Conservation (phyloP, 805 yeast genomes). For the Candida montana region DNA sequence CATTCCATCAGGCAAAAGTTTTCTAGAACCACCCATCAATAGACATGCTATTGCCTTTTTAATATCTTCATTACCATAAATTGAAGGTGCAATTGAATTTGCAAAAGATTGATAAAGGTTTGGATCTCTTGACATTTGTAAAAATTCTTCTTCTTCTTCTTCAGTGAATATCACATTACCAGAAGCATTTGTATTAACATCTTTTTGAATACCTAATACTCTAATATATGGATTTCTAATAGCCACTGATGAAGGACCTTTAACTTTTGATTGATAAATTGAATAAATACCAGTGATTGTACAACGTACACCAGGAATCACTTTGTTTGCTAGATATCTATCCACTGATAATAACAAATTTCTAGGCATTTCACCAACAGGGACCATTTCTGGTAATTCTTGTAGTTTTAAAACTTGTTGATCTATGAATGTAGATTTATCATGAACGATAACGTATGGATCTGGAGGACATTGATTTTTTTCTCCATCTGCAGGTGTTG, state of each 20-base stretch:
- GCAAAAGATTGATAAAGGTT: constrained; percentile 82
- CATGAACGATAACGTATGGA: constrained; percentile 91
- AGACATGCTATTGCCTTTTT: constrained; percentile 91
- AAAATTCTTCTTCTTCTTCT: constrained; percentile 90
- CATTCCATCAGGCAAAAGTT: constrained; percentile 91
- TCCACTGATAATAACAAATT: constrained; percentile 85
- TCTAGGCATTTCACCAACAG: constrained; percentile 98
- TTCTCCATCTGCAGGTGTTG: constrained; percentile 47
- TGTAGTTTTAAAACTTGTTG: constrained; percentile 92
- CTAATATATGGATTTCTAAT: constrained; percentile 88
- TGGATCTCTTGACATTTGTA: constrained; percentile 75
- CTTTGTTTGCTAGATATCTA: constrained; percentile 80
- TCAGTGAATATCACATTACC: constrained; percentile 66
- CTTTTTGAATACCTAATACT: constrained; percentile 82
- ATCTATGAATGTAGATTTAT: constrained; percentile 87
- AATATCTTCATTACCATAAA: constrained; percentile 89
- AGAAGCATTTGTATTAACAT: constrained; percentile 63
- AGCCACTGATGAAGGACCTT: constrained; percentile 64
- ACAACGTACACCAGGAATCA: constrained; percentile 93
- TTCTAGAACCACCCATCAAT: constrained; percentile 91
- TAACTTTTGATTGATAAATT: constrained; percentile 71
- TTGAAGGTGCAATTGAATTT: constrained; percentile 90
- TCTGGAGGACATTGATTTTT: constrained; percentile 75
- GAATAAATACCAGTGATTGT: constrained; percentile 91
- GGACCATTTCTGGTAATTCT: constrained; percentile 98